phyloP scores from a whole-genome alignment of 192 early-diverging fungal species.

The Coemansia sp. region DNA sequence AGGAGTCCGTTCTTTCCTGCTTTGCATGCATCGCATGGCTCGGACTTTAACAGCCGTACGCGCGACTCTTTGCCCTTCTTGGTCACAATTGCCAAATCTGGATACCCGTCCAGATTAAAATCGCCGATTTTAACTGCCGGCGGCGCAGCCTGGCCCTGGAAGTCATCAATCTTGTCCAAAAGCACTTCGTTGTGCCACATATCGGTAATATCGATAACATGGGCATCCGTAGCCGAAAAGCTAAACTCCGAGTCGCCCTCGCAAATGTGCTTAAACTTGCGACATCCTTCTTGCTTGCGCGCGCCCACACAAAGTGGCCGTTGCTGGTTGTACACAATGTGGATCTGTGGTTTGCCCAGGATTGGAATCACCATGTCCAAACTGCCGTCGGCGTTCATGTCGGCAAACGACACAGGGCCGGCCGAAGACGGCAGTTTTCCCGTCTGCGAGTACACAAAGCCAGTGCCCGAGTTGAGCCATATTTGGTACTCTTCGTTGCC shows the following conservation, averaged over 20 bases:
- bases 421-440: constrained; percentile 63
- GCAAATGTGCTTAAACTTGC: constrained; percentile 70
- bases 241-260: constrained; percentile 64
- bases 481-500: constrained; percentile 66
- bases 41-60: constrained; percentile 68
- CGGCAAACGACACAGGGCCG: constrained; percentile 85
- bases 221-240: constrained; percentile 42
- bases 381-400: constrained; percentile 92
- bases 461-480: constrained; percentile 67
- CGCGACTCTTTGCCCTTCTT: constrained; percentile 45
- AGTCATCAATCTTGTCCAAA: constrained; percentile 47
- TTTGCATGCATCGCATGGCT: constrained; percentile 61
- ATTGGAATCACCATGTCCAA: constrained; percentile 80
- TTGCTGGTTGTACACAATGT: constrained; percentile 80
- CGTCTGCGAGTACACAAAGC: constrained; percentile 64
- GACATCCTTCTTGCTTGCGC: constrained; percentile 36
- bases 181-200: constrained; percentile 57
- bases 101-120: constrained; percentile 88
- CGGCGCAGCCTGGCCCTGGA: constrained; percentile 58
- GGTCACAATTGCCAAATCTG: constrained; percentile 75
- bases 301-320: constrained; percentile 69
- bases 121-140: constrained; percentile 70
- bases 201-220: constrained; percentile 23
- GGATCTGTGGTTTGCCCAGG: constrained; percentile 61
- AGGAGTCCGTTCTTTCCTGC: constrained; percentile 41